These are phyloP conservation scores for Pseudoturritis turrita DNA, from an alignment of 345 rosid genomes.

Conservation along the genomic window DNA sequence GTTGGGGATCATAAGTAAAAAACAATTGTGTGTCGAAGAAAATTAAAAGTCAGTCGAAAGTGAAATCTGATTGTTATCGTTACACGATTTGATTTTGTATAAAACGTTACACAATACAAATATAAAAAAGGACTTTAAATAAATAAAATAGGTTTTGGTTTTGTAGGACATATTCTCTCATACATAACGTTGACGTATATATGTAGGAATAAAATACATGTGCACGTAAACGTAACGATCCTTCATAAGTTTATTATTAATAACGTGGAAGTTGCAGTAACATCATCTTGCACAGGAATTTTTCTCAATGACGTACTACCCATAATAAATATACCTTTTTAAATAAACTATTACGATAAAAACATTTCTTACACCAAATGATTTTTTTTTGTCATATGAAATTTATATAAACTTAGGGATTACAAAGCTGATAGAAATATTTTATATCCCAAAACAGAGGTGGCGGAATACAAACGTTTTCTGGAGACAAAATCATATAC, in stretches of 20 bases:
- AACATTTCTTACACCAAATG: too few species aligned
- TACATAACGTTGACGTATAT: conserved; percentile 25
- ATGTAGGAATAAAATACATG: conserved; percentile 25
- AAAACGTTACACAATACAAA: not conserved
- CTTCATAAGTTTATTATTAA: conserved; percentile 11
- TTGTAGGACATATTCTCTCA: conserved; percentile 16
- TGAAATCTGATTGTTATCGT: not conserved
- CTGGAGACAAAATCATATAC: too few species aligned
- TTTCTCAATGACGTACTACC: conserved; percentile 12
- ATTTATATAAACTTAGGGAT: too few species aligned
- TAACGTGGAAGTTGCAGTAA: conserved; percentile 26
- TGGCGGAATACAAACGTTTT: too few species aligned
- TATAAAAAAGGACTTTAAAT: not conserved
- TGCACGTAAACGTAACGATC: conserved; percentile 32
- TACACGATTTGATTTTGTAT: not conserved
- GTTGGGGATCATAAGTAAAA: not conserved
- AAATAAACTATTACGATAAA: not conserved
- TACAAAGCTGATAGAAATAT: too few species aligned
- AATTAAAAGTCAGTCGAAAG: too few species aligned
- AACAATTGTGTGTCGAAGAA: not conserved
- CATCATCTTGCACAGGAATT: not conserved
- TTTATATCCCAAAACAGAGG: too few species aligned
- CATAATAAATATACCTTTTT: too few species aligned
- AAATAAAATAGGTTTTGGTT: not conserved
- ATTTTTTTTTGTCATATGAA: too few species aligned